phyloP scores from a whole-genome alignment of 1,284 basidiomycete species.

The Hypsizygus ulmarius region DNA sequence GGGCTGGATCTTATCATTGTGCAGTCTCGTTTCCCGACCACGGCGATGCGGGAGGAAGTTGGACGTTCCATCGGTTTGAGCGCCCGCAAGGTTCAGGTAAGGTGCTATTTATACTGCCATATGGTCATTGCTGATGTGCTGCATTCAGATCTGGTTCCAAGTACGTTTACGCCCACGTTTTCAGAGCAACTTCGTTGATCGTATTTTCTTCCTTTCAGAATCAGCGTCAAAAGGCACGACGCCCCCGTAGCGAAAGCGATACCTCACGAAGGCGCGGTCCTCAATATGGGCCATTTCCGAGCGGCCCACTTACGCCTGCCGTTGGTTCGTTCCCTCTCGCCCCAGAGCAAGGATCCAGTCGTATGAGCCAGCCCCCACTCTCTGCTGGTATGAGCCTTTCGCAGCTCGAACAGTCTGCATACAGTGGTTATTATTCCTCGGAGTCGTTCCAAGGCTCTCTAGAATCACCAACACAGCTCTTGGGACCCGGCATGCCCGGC shows the following conservation, averaged over 20 bases:
- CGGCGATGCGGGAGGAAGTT: constrained; percentile 80
- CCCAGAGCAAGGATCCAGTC: constrained; percentile 21
- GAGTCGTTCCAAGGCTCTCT: constrained; percentile 23
- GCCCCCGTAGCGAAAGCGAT: constrained; percentile 53
- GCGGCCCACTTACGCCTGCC: constrained; percentile 34
- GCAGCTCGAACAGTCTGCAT: constrained; percentile 13
- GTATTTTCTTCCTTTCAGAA: constrained; percentile 47
- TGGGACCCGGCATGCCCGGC: constrained; percentile 63
- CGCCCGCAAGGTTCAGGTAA: constrained; percentile 82
- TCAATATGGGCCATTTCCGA: constrained; percentile 60
- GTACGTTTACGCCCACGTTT: constrained; percentile 31
- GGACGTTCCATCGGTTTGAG: constrained; percentile 80
- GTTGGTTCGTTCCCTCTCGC: constrained; percentile 21
- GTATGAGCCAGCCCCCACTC: constrained; percentile 2
- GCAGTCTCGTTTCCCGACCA: constrained; percentile 83
- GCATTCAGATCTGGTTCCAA: constrained; percentile 80
- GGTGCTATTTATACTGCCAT: constrained; percentile 26
- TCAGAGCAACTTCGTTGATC: constrained; percentile 8
- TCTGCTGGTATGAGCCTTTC: constrained; percentile 8
- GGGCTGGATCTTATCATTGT: constrained; percentile 7
- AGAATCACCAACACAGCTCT: constrained; percentile 40
- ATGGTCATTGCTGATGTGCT: constrained; percentile 23
- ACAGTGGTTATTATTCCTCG: constrained; percentile 22
- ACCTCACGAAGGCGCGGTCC: constrained; percentile 49
- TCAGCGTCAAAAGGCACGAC: constrained; percentile 76